phyloP scores from a whole-genome alignment of 441 rosid species.

The Bruguiera hainesii region DNA sequence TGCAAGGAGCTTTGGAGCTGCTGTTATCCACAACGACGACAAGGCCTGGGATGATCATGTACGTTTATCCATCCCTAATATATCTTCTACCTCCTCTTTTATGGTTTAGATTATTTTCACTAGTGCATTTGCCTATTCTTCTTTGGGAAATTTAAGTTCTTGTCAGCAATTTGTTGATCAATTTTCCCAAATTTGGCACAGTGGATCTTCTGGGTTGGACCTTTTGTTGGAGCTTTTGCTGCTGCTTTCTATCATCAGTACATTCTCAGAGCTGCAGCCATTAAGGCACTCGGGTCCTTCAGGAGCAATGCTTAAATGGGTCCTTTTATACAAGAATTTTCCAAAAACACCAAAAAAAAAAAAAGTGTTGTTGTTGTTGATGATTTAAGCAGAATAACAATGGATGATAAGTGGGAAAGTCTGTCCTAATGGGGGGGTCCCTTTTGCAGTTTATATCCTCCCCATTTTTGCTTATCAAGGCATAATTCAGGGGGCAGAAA shows the following conservation, averaged over 20 bases:
- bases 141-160: background rate
- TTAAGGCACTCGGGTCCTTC: constrained; percentile 36
- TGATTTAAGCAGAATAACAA: constrained; percentile 5
- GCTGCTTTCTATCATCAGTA: constrained; percentile 34
- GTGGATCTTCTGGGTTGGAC: constrained; percentile 43
- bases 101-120: background rate
- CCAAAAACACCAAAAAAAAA: too few species aligned
- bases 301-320: constrained; percentile 58
- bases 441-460: constrained; percentile 3
- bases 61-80: background rate
- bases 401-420: constrained; percentile 10
- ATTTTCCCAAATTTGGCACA: background rate
- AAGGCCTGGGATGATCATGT: constrained; percentile 86
- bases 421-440: background rate
- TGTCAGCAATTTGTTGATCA: background rate
- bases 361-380: background rate
- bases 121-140: background rate
- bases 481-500: background rate
- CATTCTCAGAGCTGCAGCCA: constrained; percentile 30
- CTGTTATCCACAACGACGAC: constrained; percentile 59
- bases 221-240: constrained; percentile 27
- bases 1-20: constrained; percentile 81
- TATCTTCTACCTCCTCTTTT: background rate
- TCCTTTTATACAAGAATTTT: background rate
- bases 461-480: constrained; percentile 3